Evolutionary conservation across 768 basidiomycete species (phyloP).

Genomic region (Suillus hirtellus): DNA sequence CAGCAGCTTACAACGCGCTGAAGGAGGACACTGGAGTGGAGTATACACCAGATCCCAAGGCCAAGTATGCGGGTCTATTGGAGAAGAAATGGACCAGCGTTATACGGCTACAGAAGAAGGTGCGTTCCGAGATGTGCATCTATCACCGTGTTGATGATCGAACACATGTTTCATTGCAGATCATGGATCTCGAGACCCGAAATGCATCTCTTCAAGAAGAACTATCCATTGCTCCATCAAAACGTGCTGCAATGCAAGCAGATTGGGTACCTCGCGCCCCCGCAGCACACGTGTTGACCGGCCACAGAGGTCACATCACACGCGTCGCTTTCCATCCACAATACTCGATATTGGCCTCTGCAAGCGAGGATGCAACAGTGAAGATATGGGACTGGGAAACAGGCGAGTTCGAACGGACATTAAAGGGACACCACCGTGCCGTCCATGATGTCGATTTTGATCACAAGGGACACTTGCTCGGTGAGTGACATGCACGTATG

Average conservation of each 20-base stretch:
- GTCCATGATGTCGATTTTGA: constrained; percentile 89
- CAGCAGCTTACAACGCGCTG: constrained; percentile 59
- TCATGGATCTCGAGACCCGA: constrained; percentile 92
- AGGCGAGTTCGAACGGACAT: constrained; percentile 87
- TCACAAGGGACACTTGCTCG: constrained; percentile 78
- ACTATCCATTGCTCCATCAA: constrained; percentile 48
- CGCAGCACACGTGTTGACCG: constrained; percentile 73
- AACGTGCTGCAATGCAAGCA: constrained; percentile 59
- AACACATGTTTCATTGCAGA: constrained; percentile 46
- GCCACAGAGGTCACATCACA: constrained; percentile 77
- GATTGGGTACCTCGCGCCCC: constrained; percentile 92
- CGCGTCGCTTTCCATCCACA: constrained; percentile 84
- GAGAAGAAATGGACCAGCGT: constrained; percentile 99
- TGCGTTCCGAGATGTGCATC: constrained; percentile 27
- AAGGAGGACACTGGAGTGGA: constrained; percentile 56
- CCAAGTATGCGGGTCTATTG: constrained; percentile 81
- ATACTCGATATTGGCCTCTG: constrained; percentile 79
- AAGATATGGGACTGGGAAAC: constrained; percentile 98
- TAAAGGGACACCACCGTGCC: constrained; percentile 90
- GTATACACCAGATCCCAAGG: constrained; percentile 82
- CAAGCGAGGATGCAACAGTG: constrained; percentile 85
- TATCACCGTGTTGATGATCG: constrained; percentile 15
- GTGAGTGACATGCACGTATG: constrained; percentile 40
- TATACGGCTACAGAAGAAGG: constrained; percentile 95
- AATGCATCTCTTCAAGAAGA: constrained; percentile 80